Base-by-base conservation (phyloP, 257 asterid species). In the Ophiorrhiza pumila region DNA sequence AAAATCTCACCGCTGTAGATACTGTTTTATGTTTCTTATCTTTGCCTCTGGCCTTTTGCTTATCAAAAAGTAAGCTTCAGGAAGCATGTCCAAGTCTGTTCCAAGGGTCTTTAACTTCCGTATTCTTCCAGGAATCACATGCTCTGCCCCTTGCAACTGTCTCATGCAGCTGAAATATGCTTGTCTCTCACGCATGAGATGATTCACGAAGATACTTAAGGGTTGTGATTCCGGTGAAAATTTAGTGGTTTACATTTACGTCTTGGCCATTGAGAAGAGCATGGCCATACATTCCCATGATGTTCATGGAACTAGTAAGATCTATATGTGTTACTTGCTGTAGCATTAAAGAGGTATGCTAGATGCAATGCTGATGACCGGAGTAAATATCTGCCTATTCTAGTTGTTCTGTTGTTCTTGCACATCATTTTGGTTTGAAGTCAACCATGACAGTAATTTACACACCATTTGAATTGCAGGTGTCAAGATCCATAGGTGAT, bases 401-500 rank as follows among this genome's bases (percentile, higher is more conserved):
- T 65, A 17, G 66, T 15, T 45, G 8, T 49, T 53, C 71, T 20
- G 76, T 50, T 67, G 22, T 68, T 66, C 46, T 34, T 27, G 5
- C 35, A 2, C 43, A 57, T 34, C 27, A 8, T 35, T n/a, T 25
- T 76, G 37, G 14, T 46, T 37, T 71, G 50, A 68, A 65, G 31
- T 83, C 55, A 53, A 12, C 4, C 39, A 11, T 9, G 41, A 60
- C 64, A 18, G 49, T 72, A 37, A 81, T 68, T 14, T 45, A 20
- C 50, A 25, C 11, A 27, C 37, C 37, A 42, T 57, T 50, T 69
- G 22, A 63, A 70, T 78, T 80, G 71, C 87, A 95, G 99, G 99
- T 95, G 53, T 95, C 99, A 58, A 88, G 99, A 83, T 95, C 99
- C 76, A 95, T 91, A 37, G 99, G 99, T 8, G 98, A 92, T 34